Evolutionary conservation across 345 rosid species (phyloP).

Genomic region (Garcia nutans): DNA sequence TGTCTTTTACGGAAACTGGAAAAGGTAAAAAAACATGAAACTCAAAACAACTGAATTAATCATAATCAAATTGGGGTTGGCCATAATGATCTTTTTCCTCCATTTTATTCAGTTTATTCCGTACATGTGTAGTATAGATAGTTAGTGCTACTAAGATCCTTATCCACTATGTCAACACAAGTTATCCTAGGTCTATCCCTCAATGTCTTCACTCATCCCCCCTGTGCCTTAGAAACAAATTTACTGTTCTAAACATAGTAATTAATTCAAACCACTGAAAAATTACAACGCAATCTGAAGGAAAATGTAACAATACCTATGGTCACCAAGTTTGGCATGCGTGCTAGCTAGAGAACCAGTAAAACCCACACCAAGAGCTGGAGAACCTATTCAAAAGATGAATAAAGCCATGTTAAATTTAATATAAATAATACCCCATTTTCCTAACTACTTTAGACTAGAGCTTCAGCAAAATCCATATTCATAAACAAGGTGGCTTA

Average conservation of each 20-base stretch:
- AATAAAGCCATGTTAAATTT: background rate
- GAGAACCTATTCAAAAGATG: conserved; percentile 45
- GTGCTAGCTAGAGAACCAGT: conserved; percentile 72
- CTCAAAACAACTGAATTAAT: background rate
- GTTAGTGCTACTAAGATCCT: background rate
- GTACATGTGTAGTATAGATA: no score
- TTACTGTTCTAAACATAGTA: background rate
- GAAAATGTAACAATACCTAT: conserved; percentile 48
- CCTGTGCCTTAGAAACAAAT: background rate
- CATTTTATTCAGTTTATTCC: background rate
- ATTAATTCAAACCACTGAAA: background rate
- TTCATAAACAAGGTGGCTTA: background rate
- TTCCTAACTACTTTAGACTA: background rate
- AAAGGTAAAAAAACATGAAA: background rate
- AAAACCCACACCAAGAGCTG: conserved; percentile 85
- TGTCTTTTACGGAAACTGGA: background rate
- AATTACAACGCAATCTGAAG: background rate
- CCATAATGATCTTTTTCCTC: background rate
- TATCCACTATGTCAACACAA: background rate
- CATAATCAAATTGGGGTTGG: background rate
- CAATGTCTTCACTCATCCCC: background rate
- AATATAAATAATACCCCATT: background rate
- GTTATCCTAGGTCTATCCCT: background rate
- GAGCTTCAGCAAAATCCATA: background rate
- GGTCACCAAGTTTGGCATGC: conserved; percentile 70